Conservation (phyloP, 208 protist genomes). For the Angomonas ambiguus region DNA sequence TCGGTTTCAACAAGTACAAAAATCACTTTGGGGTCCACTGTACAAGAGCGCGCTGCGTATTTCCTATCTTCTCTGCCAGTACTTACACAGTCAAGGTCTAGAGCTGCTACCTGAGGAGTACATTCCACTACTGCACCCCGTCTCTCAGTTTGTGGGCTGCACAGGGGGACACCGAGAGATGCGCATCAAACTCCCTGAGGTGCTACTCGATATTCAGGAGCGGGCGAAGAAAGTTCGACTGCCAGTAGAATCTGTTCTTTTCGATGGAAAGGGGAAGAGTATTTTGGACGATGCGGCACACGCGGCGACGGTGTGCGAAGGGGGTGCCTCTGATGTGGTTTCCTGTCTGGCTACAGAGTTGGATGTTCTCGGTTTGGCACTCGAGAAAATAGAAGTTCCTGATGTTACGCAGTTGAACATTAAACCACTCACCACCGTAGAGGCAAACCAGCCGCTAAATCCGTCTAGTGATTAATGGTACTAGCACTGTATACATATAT, state of each 20-base stretch:
- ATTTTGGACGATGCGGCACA: constrained; percentile 37
- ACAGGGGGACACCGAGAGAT: constrained; percentile 75
- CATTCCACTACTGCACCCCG: constrained; percentile 49
- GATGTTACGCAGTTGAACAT: constrained; percentile 20
- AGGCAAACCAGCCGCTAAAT: too few species aligned
- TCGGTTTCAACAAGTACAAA: constrained; percentile 33
- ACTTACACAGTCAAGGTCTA: constrained; percentile 38
- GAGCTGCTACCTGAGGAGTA: constrained; percentile 47
- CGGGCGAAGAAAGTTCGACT: constrained; percentile 65
- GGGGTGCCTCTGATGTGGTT: constrained; percentile 33
- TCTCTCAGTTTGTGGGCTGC: constrained; percentile 60
- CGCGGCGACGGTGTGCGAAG: constrained; percentile 10
- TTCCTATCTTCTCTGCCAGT: constrained; percentile 62
- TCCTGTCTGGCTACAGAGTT: constrained; percentile 55
- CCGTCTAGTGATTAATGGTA: too few species aligned
- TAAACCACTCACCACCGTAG: constrained; percentile 7
- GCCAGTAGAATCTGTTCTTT: constrained; percentile 33
- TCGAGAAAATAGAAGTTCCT: constrained; percentile 30
- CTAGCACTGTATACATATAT: too few species aligned
- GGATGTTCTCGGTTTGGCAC: constrained; percentile 42
- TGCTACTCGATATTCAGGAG: constrained; percentile 63
- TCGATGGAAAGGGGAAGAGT: constrained; percentile 16
- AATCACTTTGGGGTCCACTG: constrained; percentile 51
- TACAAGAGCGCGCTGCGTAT: constrained; percentile 61
- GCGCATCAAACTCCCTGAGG: constrained; percentile 40